Evolutionary conservation across 345 rosid species (phyloP).

Genomic region (Gossypium mustelinum): DNA sequence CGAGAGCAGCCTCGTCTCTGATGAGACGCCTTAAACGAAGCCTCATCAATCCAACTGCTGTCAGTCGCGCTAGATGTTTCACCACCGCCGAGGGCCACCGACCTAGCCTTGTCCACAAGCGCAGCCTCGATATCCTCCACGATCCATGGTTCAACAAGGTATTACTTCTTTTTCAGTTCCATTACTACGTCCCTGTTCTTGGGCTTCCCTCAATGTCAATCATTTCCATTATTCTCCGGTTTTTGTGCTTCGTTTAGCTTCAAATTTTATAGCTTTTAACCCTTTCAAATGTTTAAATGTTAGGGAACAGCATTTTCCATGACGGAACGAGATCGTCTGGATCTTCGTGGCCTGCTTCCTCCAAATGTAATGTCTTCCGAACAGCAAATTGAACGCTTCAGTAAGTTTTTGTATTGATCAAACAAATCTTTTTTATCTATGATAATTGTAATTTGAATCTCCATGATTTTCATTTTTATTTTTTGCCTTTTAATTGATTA

Average conservation of each 20-base stretch:
- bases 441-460: background rate
- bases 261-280: background rate
- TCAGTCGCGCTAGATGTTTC: constrained; percentile 46
- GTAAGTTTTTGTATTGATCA: constrained; percentile 37
- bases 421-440: background rate
- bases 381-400: constrained; percentile 88
- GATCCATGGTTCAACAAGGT: constrained; percentile 99
- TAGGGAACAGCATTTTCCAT: constrained; percentile 95
- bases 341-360: constrained; percentile 96
- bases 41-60: constrained; percentile 10
- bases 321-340: constrained; percentile 93
- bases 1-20: constrained; percentile 46
- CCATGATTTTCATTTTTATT: background rate
- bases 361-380: constrained; percentile 78
- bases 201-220: background rate
- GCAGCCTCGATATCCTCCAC: constrained; percentile 92
- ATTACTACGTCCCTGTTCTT: background rate
- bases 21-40: constrained; percentile 41
- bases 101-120: constrained; percentile 89
- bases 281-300: background rate
- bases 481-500: constrained; percentile 12
- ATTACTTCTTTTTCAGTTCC: background rate
- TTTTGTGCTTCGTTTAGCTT: background rate
- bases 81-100: constrained; percentile 85
- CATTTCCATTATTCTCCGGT: background rate